A percentile compares a stretch with the other conserved stretches of the same genome.
phyloP scores from a whole-genome alignment of 1,139 yeast genomes.

The Debaryomyces subglobosus region DNA sequence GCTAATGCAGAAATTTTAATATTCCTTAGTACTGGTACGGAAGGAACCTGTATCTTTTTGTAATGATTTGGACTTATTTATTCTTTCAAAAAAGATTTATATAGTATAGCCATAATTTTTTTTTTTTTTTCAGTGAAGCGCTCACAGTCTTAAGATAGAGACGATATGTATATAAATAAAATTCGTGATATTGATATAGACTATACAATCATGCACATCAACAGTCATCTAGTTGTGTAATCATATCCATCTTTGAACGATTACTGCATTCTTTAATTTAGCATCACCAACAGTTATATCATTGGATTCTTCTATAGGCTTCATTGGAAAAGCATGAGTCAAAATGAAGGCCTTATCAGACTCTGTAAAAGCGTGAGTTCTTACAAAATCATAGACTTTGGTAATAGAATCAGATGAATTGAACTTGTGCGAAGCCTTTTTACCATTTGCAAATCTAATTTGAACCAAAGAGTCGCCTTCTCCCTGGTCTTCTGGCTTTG shows the following conservation, averaged over 20 bases:
- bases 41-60: not conserved
- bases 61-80: not conserved
- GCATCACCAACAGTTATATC: constrained; percentile 68
- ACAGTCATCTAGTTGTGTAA: not conserved
- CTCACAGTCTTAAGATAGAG: not conserved
- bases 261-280: constrained; percentile 80
- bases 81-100: not conserved
- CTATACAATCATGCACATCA: not conserved
- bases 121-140: constrained; percentile 5
- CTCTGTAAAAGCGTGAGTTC: constrained; percentile 43
- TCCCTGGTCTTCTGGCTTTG: constrained; percentile 33
- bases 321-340: constrained; percentile 84
- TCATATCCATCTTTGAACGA: constrained; percentile 77
- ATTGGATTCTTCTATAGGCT: constrained; percentile 60
- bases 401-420: constrained; percentile 68
- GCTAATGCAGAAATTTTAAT: not conserved
- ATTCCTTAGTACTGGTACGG: not conserved
- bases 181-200: not conserved
- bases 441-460: constrained; percentile 84
- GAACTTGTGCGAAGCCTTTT: constrained; percentile 66
- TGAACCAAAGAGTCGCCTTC: constrained; percentile 79
- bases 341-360: constrained; percentile 60
- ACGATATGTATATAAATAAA: not conserved
- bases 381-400: constrained; percentile 70
- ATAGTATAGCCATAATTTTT: not conserved